These are phyloP conservation scores for Lotus japonicus DNA, from an alignment of 306 rosid species.

Conservation along the genomic window DNA sequence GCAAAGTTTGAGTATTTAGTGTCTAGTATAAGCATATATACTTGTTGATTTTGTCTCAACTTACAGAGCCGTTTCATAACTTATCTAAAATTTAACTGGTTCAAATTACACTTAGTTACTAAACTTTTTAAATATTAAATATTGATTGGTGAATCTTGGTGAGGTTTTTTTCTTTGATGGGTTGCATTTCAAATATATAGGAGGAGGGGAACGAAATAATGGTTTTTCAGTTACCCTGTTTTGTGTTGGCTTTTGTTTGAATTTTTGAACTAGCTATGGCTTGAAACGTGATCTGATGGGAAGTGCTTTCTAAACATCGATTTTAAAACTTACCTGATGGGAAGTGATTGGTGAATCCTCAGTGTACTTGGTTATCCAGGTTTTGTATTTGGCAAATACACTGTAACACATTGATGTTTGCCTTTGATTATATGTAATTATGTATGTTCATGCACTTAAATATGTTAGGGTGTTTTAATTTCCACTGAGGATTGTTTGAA, in stretches of 20 bases:
- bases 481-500: not conserved
- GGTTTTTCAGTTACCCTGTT: not conserved
- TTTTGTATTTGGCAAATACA: not conserved
- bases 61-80: not conserved
- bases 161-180: not conserved
- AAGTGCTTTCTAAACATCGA: not conserved
- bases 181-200: not conserved
- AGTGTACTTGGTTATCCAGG: not conserved
- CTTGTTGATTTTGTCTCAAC: not conserved
- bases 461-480: not conserved
- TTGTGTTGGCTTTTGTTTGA: not conserved
- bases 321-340: not conserved
- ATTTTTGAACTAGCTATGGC: not conserved
- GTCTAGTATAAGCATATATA: constrained; percentile 1
- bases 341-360: not conserved
- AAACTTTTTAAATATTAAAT: not conserved
- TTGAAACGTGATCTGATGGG: not conserved
- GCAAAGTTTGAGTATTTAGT: constrained; percentile 13
- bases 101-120: not conserved
- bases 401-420: not conserved
- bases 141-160: not conserved
- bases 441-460: not conserved
- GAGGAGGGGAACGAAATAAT: not conserved
- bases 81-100: not conserved
- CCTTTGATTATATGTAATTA: not conserved